Evolutionary conservation across 2,329 filamentous ascomycete species (phyloP).

Genomic region (Cladobotryum protrusum): DNA sequence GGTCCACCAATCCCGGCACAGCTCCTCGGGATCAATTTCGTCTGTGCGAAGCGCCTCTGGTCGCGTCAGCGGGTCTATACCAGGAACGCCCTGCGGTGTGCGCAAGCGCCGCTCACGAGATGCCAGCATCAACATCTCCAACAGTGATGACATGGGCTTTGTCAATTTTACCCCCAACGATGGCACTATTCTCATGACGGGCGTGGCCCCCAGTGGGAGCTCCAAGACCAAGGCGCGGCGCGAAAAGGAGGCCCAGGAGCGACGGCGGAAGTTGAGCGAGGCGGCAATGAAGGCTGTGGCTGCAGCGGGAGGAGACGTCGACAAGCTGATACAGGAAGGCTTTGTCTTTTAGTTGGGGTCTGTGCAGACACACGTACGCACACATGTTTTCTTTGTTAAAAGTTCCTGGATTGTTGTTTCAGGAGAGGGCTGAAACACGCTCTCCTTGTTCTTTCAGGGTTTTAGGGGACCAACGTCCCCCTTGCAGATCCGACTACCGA

Average conservation of each 20-base stretch:
- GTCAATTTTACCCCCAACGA: constrained; percentile 88
- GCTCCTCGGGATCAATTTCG: constrained; percentile 32
- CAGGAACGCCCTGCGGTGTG: constrained; percentile 34
- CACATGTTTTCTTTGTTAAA: neutral
- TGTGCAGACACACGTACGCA: neutral
- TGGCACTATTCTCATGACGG: constrained; percentile 70
- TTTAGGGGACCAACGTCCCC: too few relatives aligned
- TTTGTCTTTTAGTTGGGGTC: constrained; percentile 33
- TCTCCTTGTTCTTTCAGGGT: too few relatives aligned
- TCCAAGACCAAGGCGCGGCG: constrained; percentile 91
- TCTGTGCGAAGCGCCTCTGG: constrained; percentile 32
- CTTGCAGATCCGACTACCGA: too few relatives aligned
- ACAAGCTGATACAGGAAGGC: constrained; percentile 45
- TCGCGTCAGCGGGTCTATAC: constrained; percentile 27
- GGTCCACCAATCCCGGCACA: constrained; percentile 29
- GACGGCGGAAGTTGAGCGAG: constrained; percentile 61
- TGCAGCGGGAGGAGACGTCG: constrained; percentile 63
- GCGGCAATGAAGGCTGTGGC: constrained; percentile 62
- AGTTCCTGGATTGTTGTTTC: too few relatives aligned
- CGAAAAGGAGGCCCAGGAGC: constrained; percentile 81
- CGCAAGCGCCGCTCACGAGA: constrained; percentile 35
- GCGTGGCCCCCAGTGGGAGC: constrained; percentile 85
- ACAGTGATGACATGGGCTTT: constrained; percentile 50
- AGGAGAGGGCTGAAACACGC: too few relatives aligned
- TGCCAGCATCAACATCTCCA: constrained; percentile 23